Evolutionary conservation across 2,329 filamentous ascomycete species (phyloP), one percentile per base, ranked within the genome.

Genomic region (Verticillium nonalfalfae): DNA sequence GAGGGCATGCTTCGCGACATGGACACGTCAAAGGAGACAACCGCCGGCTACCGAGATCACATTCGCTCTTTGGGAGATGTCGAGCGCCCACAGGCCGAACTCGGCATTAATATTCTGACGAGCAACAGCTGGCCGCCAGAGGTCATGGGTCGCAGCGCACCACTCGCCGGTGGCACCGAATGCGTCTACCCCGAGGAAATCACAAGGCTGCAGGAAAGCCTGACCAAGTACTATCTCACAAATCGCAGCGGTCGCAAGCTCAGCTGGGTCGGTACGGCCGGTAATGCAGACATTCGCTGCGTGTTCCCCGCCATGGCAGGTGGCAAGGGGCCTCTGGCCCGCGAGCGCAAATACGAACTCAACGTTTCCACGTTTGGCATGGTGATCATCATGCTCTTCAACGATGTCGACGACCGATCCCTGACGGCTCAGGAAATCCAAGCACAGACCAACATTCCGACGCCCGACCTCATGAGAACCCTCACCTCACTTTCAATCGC

Each of bases 1-100:
- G 95, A 99, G 72, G 90, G 93, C 66, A 98, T 99, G 93, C 97
- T 99, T 79, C 93, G 93, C 75, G 95, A 99, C 70, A 93, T 98
- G 85, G 86, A 89, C 15, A 87, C 93, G 13, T 97, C 93, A 0
- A 87, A 89, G 60, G 94, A 97, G 66, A 82, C 97, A 33, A 92
- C 90, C 0, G 77, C 86, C 13, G 86, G 84, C 61, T 98, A 96
- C 77, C 89, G 88, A 66, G 82, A 84, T 15, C 85, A 94, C 65
- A 86, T 86, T 56, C 74, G 77, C 35, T 76, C 74, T 35, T 74
- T 85, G 11, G 74, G 83, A 72, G 74, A 86, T 73, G 72, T 75
- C 18, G 57, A 82, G 76, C 78, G 81, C 3, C 86, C 83, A 70
- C 85, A 83, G 35, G 85, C 94, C 34, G 95, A 98, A 56, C 82